Evolutionary conservation across 169 alveolate genomes (phyloP), one percentile per base, ranked within the genome.

Genomic region (Amoebophrya sp.): DNA sequence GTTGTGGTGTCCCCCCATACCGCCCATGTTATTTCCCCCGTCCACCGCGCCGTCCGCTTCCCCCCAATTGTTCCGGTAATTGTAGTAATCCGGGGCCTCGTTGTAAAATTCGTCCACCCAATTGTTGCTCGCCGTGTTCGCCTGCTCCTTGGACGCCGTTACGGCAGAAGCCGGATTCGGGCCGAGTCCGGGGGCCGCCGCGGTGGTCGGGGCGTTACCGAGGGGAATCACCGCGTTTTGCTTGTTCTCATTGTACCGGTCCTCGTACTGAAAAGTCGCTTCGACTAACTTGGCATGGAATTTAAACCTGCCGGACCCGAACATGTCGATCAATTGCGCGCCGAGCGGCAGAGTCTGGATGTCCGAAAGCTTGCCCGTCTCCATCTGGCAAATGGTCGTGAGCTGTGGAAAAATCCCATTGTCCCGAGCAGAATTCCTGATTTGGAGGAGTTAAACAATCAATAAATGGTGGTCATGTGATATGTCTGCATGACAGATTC

Each of bases 341-440:
- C 83, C 83, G 2, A 66, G 32, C 83, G 83, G 83, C 12, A 66
- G 83, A 25, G 83, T 66, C 83, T 66, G 83, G 83, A 66, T 66
- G 35, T 66, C 83, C 23, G 2, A 2, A 2, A 41, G 54, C 54
- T 41, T 41, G 32, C 35, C 83, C 32, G 29, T 66, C 35, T 66
- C 83, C 35, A 25, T 18, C 35, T n/a, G 12, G 35, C 83, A 66
- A 18, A 66, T 18, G 29, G 35, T 25, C 38, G 83, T 25, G 39
- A 66, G 35, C 35, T 7, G 39, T 0, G 83, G 83, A 66, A 66
- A 66, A 66, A 66, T 66, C 35, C 83, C 83, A 25, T n/a, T 2
- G 35, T 66, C 83, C 32, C 83, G 83, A 25, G 83, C 35, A 2
- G 83, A 66, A 1, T 2, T 2, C 54, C 54, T 41, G 54, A 7